Conservation (phyloP, 2,329 filamentous ascomycete species). For the Phaeosphaeria sp. region DNA sequence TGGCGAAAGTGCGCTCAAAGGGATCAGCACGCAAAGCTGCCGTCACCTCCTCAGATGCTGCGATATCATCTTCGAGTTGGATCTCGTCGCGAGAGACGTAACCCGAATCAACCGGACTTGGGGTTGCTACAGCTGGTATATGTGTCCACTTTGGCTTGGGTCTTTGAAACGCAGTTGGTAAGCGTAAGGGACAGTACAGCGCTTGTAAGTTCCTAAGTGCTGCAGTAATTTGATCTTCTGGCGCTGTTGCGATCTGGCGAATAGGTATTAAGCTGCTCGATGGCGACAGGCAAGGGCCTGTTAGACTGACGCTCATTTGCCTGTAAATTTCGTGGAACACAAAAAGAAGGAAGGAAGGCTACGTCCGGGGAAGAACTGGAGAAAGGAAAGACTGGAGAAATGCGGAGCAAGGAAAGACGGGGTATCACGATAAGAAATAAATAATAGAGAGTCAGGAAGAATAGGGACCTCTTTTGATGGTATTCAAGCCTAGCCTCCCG, state of each 20-base stretch:
- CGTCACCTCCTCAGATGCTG: slow-evolving; percentile 29
- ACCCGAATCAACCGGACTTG: slow-evolving; percentile 40
- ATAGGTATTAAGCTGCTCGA: slow-evolving; percentile 43
- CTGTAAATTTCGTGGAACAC: slow-evolving; percentile 1
- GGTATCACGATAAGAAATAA: slow-evolving; percentile 26
- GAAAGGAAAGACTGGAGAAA: slow-evolving; percentile 21
- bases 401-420: slow-evolving; percentile 23
- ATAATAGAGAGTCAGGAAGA: slow-evolving; percentile 12
- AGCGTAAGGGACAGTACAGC: slow-evolving; percentile 44
- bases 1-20: slow-evolving; percentile 40
- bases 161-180: slow-evolving; percentile 28
- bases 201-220: slow-evolving; percentile 37
- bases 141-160: slow-evolving; percentile 15
- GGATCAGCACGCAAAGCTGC: slow-evolving; percentile 39
- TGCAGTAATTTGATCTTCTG: slow-evolving; percentile 29
- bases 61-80: slow-evolving; percentile 24
- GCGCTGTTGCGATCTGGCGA: slow-evolving; percentile 25
- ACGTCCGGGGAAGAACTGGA: slow-evolving; percentile 8
- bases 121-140: slow-evolving; percentile 25
- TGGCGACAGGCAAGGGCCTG: slow-evolving; percentile 38
- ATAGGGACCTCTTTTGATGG: slow-evolving; percentile 14
- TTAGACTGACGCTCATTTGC: slow-evolving; percentile 35
- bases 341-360: slow-evolving; percentile 4
- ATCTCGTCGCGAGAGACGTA: slow-evolving; percentile 44
- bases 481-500: slow-evolving; percentile 34